phyloP scores from a whole-genome alignment of 225 moss, liverwort and hornwort species.

The Polytrichum formosum region DNA sequence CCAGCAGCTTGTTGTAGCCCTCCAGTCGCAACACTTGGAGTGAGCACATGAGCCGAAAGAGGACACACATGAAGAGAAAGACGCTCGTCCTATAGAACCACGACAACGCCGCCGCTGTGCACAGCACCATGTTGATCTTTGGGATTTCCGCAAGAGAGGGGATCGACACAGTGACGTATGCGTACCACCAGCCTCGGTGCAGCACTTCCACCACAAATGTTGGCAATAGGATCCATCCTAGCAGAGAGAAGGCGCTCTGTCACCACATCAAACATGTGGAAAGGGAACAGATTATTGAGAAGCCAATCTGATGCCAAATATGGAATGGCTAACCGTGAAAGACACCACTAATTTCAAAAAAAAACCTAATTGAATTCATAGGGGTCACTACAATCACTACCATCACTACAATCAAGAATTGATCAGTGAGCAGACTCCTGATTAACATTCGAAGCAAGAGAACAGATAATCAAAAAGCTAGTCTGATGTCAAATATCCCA shows the following conservation, averaged over 20 bases:
- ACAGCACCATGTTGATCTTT: conserved; percentile 40
- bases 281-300: background rate
- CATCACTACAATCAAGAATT: no score
- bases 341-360: no score
- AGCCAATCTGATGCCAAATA: background rate
- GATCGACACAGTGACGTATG: conserved; percentile 49
- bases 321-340: background rate
- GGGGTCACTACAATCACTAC: no score
- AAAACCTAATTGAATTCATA: no score
- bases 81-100: conserved; percentile 86
- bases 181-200: conserved; percentile 75
- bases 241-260: conserved; percentile 51
- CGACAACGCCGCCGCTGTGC: conserved; percentile 39
- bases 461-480: no score
- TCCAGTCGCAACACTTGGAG: conserved; percentile 75
- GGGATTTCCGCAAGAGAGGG: conserved; percentile 41
- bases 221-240: conserved; percentile 65
- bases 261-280: background rate
- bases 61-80: conserved; percentile 80
- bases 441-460: no score
- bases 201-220: conserved; percentile 42
- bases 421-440: no score
- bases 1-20: conserved; percentile 80
- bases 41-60: conserved; percentile 85
- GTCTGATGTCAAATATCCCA: no score